phyloP scores from a whole-genome alignment of 768 basidiomycete species.

The Hydnum rufescens region DNA sequence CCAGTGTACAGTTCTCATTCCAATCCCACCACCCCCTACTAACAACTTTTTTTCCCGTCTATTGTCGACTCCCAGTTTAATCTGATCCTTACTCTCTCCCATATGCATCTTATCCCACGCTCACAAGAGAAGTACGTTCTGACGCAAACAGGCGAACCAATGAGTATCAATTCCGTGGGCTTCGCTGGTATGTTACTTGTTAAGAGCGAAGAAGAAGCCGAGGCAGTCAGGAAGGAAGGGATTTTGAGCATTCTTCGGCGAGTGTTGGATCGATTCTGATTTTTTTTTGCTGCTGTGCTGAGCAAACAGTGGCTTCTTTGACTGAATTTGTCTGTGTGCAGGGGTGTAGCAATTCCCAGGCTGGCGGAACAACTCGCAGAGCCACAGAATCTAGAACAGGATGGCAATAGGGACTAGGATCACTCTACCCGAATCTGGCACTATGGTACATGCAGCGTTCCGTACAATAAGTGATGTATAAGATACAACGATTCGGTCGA shows the following conservation, averaged over 20 bases:
- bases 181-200: slow-evolving; percentile 82
- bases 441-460: no score
- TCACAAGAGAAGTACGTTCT: slow-evolving; percentile 38
- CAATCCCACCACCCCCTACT: background rate
- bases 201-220: slow-evolving; percentile 50
- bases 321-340: no score
- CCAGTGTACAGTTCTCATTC: background rate
- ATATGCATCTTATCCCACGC: slow-evolving; percentile 75
- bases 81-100: slow-evolving; percentile 58
- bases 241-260: background rate
- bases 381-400: no score
- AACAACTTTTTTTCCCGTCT: background rate
- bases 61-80: slow-evolving; percentile 60
- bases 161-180: slow-evolving; percentile 73
- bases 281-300: no score
- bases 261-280: no score
- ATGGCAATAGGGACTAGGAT: no score
- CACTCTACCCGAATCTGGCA: no score
- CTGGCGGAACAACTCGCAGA: no score
- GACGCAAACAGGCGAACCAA: slow-evolving; percentile 28
- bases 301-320: no score
- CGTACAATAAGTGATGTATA: no score
- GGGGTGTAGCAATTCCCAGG: no score
- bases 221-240: background rate
- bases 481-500: no score